phyloP scores from a whole-genome alignment of 768 basidiomycete genomes.

The Serendipita indica region DNA sequence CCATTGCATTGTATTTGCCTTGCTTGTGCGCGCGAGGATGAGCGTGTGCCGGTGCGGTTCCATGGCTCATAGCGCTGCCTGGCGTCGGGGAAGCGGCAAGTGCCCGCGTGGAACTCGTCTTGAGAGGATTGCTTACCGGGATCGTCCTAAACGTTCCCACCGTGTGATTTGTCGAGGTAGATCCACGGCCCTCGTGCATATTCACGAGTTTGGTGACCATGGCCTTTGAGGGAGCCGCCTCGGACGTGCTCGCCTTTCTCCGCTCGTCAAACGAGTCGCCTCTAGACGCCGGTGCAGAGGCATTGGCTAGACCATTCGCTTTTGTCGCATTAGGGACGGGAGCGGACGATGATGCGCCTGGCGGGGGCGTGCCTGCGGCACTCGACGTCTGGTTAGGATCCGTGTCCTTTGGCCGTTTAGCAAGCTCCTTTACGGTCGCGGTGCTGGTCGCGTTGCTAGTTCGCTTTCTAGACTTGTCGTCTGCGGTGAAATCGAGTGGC shows the following conservation, averaged over 20 bases:
- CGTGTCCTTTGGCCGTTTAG: neutral
- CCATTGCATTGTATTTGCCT: slow-evolving; percentile 1
- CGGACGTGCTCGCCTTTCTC: neutral
- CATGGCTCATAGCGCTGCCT: neutral
- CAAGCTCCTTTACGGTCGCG: neutral
- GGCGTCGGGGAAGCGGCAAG: neutral
- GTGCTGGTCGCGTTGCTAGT: neutral
- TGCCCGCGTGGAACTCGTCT: neutral
- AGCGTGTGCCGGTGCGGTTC: neutral
- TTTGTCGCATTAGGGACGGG: neutral
- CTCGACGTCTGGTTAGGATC: neutral
- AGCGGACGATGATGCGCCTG: neutral
- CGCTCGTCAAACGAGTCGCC: neutral
- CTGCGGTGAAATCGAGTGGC: neutral
- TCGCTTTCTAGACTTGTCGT: slow-evolving; percentile 4
- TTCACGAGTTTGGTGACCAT: neutral
- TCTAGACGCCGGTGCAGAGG: neutral
- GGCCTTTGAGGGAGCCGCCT: neutral
- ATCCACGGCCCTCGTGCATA: slow-evolving; percentile 6
- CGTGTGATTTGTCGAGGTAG: slow-evolving; percentile 3
- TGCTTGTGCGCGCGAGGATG: neutral
- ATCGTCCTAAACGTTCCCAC: neutral
- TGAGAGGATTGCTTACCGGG: neutral
- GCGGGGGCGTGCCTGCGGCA: neutral
- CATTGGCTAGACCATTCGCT: neutral